Evolutionary conservation across 192 early-diverging fungal species (phyloP).

Genomic region (Coemansia aciculifera): DNA sequence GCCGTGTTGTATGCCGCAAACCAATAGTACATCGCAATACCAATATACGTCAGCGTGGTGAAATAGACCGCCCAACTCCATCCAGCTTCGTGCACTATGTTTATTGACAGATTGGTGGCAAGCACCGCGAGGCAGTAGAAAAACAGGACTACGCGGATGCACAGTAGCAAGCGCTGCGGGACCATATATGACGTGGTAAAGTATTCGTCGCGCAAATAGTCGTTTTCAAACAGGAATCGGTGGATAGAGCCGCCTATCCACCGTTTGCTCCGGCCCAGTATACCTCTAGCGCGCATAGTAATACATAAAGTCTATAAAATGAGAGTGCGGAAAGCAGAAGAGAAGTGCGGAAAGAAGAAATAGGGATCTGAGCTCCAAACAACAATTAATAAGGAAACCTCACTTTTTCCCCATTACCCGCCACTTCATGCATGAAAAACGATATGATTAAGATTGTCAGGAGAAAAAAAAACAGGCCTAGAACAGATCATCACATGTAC

Average conservation of each 20-base stretch:
- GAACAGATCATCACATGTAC: background rate
- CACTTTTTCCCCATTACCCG: background rate
- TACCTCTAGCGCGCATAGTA: background rate
- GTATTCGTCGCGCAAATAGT: slow-evolving; percentile 25
- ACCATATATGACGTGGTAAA: slow-evolving; percentile 44
- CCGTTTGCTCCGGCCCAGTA: background rate
- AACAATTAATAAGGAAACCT: too few relatives aligned
- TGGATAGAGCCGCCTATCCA: background rate
- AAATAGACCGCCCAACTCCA: slow-evolving; percentile 55
- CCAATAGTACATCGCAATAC: slow-evolving; percentile 44
- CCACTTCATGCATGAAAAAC: background rate
- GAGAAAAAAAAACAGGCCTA: background rate
- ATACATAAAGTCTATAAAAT: background rate
- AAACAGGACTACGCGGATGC: slow-evolving; percentile 15
- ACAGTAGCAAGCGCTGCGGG: slow-evolving; percentile 18
- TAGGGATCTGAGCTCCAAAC: too few relatives aligned
- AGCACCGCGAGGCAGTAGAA: slow-evolving; percentile 41
- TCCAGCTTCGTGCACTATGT: slow-evolving; percentile 39
- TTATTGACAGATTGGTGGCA: slow-evolving; percentile 29
- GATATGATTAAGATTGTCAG: background rate
- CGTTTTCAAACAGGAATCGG: slow-evolving; percentile 38
- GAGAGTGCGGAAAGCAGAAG: background rate
- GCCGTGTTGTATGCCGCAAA: slow-evolving; percentile 37
- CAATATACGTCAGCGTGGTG: slow-evolving; percentile 44
- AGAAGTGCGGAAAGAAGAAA: background rate